Base-by-base conservation (phyloP, 2,329 filamentous ascomycete genomes). In the Penicillium occitanis region DNA sequence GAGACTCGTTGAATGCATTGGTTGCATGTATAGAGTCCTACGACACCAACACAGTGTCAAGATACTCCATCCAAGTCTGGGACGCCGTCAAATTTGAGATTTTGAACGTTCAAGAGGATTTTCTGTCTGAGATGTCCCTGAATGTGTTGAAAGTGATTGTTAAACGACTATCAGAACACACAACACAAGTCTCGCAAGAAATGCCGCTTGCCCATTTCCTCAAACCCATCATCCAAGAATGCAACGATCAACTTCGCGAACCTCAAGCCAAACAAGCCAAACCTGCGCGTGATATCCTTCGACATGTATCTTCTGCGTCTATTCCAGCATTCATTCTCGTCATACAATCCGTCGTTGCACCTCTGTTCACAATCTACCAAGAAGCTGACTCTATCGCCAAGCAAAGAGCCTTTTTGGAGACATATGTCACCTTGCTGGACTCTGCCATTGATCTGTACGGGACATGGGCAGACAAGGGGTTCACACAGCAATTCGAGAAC, bases 61-160 rank as follows among this genome's bases (percentile, higher is more conserved):
- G 85, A 11, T 88, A 88, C 71, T 88, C 87, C 0, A 84, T 88
- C 59, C 88, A 86, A 0, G 79, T 90, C 2, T 91, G 88, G 88
- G 87, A 90, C 70, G 84, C 87, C 8, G 74, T 91, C 61, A 91
- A 90, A 73, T 91, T 89, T 70, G 88, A 91, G 71, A 85, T 91
- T 11, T 79, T 91, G 14, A 89, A 88, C 69, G 84, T 86, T 0
- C 86, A 89, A 73, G 88, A 90, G 70, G 87, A 90, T 64, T 86
- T 89, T 61, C 77, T 91, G 8, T 86, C 87, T 0, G 80, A 87
- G 59, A 84, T 86, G 70, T 85, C 88, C 6, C 75, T 90, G 17
- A 77, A 80, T 25, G 84, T 82, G 1, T 75, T 90, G 8, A 81
- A 83, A 63, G 78, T 81, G 22, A 86, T 90, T 65, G 84, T 86